Conservation (phyloP, 1,139 yeast genomes). For the Hansenula lynferdii region DNA sequence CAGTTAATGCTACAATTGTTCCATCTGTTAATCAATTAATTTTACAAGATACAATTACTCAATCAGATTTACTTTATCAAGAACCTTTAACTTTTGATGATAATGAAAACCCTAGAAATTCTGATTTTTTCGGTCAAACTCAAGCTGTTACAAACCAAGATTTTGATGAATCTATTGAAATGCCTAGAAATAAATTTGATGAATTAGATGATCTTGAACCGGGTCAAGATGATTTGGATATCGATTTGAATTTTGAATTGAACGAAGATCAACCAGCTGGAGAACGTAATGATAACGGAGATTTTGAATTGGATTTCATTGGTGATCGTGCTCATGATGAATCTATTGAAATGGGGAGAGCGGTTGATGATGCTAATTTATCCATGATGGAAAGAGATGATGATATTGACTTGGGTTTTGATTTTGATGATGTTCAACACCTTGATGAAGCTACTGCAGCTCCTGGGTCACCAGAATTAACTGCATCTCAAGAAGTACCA, state of each 20-base stretch:
- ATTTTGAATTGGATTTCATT: constrained; percentile 2
- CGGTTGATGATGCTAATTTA: constrained; percentile 22
- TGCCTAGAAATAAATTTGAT: constrained; percentile 40
- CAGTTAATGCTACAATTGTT: constrained; percentile 46
- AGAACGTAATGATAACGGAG: constrained; percentile 4
- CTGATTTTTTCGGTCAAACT: constrained; percentile 10
- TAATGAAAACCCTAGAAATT: constrained; percentile 10
- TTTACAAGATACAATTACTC: constrained; percentile 75
- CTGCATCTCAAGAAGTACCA: constrained; percentile 8
- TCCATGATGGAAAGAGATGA: constrained; percentile 9
- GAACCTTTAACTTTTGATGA: constrained; percentile 61
- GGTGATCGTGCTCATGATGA: constrained; percentile 16
- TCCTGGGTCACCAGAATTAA: constrained; percentile 13
- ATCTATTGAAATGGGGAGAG: constrained; percentile 31
- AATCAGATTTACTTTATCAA: constrained; percentile 63
- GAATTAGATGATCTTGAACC: constrained; percentile 20
- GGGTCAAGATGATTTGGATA: constrained; percentile 24
- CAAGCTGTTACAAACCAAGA: constrained; percentile 16
- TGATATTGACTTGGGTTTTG: constrained; percentile 11
- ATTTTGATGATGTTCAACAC: constrained; percentile 10
- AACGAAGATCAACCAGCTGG: constrained; percentile 18
- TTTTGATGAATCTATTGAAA: constrained; percentile 52
- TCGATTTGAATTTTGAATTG: constrained; percentile 31
- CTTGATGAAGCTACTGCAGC: background rate
- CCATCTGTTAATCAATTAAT: constrained; percentile 52